Conservation (phyloP, 768 basidiomycete genomes). For the Aureoboletus auriporus region DNA sequence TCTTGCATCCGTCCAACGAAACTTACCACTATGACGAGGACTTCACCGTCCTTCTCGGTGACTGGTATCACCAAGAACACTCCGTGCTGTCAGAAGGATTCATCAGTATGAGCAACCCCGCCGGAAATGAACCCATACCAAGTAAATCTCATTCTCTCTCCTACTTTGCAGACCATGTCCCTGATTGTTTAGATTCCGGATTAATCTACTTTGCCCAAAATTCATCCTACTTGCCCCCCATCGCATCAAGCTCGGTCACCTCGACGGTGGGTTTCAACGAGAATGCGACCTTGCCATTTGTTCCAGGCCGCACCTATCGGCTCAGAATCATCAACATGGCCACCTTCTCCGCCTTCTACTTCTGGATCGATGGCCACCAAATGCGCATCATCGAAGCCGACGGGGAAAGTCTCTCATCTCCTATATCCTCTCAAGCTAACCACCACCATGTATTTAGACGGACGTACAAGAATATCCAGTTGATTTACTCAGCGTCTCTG, state of each 20-base stretch:
- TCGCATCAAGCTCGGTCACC: slow-evolving; percentile 47
- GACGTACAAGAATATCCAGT: slow-evolving; percentile 74
- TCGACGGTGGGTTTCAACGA: slow-evolving; percentile 78
- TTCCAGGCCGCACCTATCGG: slow-evolving; percentile 84
- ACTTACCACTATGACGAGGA: slow-evolving; percentile 83
- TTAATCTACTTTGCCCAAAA: slow-evolving; percentile 84
- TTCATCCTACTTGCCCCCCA: slow-evolving; percentile 62
- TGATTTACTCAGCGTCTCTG: slow-evolving; percentile 69
- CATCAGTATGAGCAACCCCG: slow-evolving; percentile 70
- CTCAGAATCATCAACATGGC: slow-evolving; percentile 84
- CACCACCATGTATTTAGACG: slow-evolving; percentile 38
- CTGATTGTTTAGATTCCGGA: slow-evolving; percentile 52
- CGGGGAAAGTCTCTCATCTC: slow-evolving; percentile 48
- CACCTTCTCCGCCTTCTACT: slow-evolving; percentile 71
- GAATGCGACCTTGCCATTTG: slow-evolving; percentile 79
- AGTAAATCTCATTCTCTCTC: slow-evolving; percentile 35
- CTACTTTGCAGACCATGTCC: neutral
- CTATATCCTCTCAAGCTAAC: neutral
- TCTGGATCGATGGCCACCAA: slow-evolving; percentile 87
- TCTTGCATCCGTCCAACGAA: slow-evolving; percentile 69
- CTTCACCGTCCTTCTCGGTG: slow-evolving; percentile 78
- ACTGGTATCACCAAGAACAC: slow-evolving; percentile 92
- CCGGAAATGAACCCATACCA: slow-evolving; percentile 87
- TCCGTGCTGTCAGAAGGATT: slow-evolving; percentile 57
- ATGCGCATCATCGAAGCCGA: slow-evolving; percentile 85